Evolutionary conservation across 768 basidiomycete species (phyloP).

Genomic region (Pisolithus marmoratus): DNA sequence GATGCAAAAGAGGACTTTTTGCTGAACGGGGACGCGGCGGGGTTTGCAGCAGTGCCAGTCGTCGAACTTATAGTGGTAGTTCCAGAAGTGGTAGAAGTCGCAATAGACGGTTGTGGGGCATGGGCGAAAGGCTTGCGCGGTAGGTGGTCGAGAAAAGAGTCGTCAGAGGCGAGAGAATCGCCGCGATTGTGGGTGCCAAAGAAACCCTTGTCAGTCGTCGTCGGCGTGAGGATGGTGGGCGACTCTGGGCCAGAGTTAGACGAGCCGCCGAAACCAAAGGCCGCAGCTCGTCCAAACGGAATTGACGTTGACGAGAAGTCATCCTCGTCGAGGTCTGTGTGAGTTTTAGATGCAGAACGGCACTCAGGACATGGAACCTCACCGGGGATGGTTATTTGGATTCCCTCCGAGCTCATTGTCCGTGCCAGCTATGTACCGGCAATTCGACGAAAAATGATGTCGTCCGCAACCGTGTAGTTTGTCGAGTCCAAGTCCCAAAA

Average conservation of each 20-base stretch:
- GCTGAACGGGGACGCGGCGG: conserved; percentile 45
- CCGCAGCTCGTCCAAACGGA: conserved; percentile 62
- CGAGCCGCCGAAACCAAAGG: conserved; percentile 40
- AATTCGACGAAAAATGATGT: neutral
- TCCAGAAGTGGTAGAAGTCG: conserved; percentile 33
- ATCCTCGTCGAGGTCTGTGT: conserved; percentile 73
- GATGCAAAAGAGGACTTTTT: conserved; percentile 86
- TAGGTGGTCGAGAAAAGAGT: conserved; percentile 59
- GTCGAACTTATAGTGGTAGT: conserved; percentile 10
- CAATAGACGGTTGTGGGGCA: conserved; percentile 66
- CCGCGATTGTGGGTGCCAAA: conserved; percentile 60
- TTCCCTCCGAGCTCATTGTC: conserved; percentile 17
- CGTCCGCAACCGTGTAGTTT: too few relatives aligned
- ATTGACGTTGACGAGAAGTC: conserved; percentile 56
- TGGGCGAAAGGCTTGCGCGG: conserved; percentile 62
- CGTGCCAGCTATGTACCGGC: neutral
- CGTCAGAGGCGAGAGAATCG: conserved; percentile 76
- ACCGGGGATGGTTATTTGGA: conserved; percentile 68
- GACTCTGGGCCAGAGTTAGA: conserved; percentile 55
- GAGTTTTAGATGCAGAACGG: conserved; percentile 7
- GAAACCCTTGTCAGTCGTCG: conserved; percentile 48
- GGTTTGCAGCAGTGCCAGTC: neutral
- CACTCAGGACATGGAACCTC: conserved; percentile 10
- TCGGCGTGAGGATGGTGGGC: conserved; percentile 53
- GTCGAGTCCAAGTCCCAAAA: too few relatives aligned